Conservation (phyloP, 1,284 basidiomycete genomes). For the Cystobasidiaceae sp. region DNA sequence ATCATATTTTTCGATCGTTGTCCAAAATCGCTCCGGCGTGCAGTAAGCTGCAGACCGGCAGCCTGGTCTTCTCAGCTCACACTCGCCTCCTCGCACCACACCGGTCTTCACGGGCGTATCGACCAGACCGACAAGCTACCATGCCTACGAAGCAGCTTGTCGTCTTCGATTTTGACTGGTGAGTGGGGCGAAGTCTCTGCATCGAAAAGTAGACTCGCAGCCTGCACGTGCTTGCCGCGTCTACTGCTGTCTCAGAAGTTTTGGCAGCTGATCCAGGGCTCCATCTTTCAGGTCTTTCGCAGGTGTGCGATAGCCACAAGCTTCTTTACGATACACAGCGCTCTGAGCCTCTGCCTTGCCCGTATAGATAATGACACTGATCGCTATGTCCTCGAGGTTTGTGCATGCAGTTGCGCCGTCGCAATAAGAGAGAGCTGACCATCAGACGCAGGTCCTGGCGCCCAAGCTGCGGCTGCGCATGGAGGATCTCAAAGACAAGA, state of each 20-base stretch:
- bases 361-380: constrained; percentile 87
- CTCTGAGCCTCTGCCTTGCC: background rate
- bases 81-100: background rate
- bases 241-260: too few species aligned
- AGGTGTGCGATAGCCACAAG: constrained; percentile 18
- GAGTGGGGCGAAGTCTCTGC: too few species aligned
- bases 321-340: background rate
- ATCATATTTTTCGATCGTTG: too few species aligned
- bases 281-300: constrained; percentile 61
- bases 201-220: too few species aligned
- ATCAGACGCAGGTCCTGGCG: constrained; percentile 52
- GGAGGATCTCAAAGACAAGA: constrained; percentile 59
- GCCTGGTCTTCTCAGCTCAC: background rate
- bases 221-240: too few species aligned
- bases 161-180: constrained; percentile 98
- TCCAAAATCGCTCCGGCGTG: too few species aligned
- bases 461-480: constrained; percentile 78
- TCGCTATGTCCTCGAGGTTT: constrained; percentile 88
- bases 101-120: background rate
- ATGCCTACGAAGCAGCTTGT: constrained; percentile 64
- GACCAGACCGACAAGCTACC: background rate
- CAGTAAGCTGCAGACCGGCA: background rate
- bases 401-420: background rate
- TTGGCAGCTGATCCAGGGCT: too few species aligned
- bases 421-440: background rate